phyloP scores from a whole-genome alignment of 805 yeast genomes.

The Wickerhamiella alocasiicola region DNA sequence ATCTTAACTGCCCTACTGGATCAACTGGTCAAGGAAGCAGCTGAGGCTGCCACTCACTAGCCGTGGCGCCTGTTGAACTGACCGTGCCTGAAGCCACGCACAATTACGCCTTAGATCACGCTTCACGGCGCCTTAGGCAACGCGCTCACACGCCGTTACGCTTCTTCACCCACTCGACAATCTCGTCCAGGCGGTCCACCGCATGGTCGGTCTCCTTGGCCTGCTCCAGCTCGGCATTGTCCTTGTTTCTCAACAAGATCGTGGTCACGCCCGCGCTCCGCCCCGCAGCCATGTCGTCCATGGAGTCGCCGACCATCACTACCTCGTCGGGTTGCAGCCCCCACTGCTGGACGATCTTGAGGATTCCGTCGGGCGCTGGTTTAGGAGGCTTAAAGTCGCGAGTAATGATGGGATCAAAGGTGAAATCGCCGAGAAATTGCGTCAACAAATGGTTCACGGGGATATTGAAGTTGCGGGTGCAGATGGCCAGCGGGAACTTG shows the following conservation, averaged over 20 bases:
- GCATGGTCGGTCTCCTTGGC: slow-evolving; percentile 29
- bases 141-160: too few species aligned
- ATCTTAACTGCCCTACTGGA: too few species aligned
- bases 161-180: too few species aligned
- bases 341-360: slow-evolving; percentile 43
- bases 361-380: slow-evolving; percentile 52
- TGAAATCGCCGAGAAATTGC: slow-evolving; percentile 32
- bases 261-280: slow-evolving; percentile 49
- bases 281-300: slow-evolving; percentile 58
- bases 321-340: slow-evolving; percentile 34
- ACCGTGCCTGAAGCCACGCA: too few species aligned
- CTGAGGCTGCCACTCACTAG: too few species aligned
- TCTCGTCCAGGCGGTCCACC: slow-evolving; percentile 23
- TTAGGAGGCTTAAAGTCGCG: slow-evolving; percentile 57
- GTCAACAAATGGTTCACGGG: slow-evolving; percentile 44
- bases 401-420: slow-evolving; percentile 43
- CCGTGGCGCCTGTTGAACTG: too few species aligned
- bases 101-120: too few species aligned
- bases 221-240: slow-evolving; percentile 35
- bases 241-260: slow-evolving; percentile 40
- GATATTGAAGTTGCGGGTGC: slow-evolving; percentile 45
- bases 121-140: too few species aligned
- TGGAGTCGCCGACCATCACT: slow-evolving; percentile 64
- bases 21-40: too few species aligned
- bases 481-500: slow-evolving; percentile 27